A percentile compares a stretch with the other conserved stretches of the same genome.
These are phyloP conservation scores for Aethionema arabicum DNA, from an alignment of 345 rosid genomes.

Conservation along the genomic window DNA sequence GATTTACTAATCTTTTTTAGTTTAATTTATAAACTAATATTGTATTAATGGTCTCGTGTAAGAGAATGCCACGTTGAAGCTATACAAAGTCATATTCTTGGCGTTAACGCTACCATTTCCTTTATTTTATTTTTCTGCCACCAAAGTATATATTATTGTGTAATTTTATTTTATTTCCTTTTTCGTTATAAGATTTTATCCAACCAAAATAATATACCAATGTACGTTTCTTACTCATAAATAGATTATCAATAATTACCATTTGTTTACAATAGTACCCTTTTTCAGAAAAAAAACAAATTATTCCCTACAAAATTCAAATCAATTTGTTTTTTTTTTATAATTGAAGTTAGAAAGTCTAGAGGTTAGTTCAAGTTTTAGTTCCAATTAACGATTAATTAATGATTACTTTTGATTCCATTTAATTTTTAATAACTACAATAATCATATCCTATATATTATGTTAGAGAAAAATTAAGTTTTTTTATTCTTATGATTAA, in stretches of 20 bases:
- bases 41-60: constrained; percentile 1
- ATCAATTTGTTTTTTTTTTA: no score
- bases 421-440: no score
- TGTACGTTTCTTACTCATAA: constrained; percentile 5
- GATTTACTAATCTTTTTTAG: neutral
- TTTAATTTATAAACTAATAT: neutral
- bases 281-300: neutral
- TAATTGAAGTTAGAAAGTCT: no score
- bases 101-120: constrained; percentile 34
- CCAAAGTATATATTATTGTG: constrained; percentile 1
- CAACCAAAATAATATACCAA: constrained; percentile 3
- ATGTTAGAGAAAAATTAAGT: no score
- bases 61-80: constrained; percentile 34
- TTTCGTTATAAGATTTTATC: neutral
- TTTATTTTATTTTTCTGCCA: constrained; percentile 17
- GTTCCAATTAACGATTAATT: no score
- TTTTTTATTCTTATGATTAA: no score
- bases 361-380: no score
- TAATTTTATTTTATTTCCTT: constrained; percentile 4
- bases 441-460: no score
- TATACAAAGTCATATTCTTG: constrained; percentile 31
- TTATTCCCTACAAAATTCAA: neutral
- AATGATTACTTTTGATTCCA: no score
- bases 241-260: neutral
- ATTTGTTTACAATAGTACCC: neutral